Evolutionary conservation across 2,329 filamentous ascomycete species (phyloP), one percentile per base, ranked within the genome.

Genomic region (Pseudocercospora fuligena): DNA sequence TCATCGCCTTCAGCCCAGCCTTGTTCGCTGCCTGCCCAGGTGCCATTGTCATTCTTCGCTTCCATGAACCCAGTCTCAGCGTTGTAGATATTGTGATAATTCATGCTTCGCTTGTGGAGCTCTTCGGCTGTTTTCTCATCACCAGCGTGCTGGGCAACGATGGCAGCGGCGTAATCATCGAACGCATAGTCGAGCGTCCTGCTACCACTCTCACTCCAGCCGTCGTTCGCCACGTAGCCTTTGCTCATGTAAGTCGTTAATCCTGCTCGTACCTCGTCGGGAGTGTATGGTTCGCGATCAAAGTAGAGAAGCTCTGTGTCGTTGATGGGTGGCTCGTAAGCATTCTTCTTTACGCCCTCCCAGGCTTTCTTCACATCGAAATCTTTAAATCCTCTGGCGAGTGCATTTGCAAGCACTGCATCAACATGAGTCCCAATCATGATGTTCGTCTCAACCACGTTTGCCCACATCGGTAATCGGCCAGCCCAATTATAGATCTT

Each of bases 351-450:
- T 0, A 84, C 82, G 0, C 79, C 82, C 11, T 73, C 62, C 82
- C 82, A 85, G 0, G 82, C 80, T 49, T 80, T 80, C 3, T 65
- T 46, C n/a, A 83, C 68, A 51, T 84, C 75, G 53, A 84, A 84
- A 16, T 73, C 76, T 1, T 71, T 74, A 67, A 84, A 84, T 1
- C 80, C 81, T 5, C 80, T 77, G 9, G 76, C 73, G 0, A 84
- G 74, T 0, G 82, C 82, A 63, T 84, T 84, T n/a, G 83, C 80
- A 2, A 85, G 72, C 1, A 85, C 80, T 1, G 78, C 82, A 57
- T 84, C 82, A 14, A 81, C 82, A 64, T 84, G 82, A 0, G 82
- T 84, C 1, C 81, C 81, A 40, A 84, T 82, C 82, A 84, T 84
- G 66, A 83, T 84, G 72, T 84, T 84, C 0, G 82, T 84, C 68